phyloP scores from a whole-genome alignment of 2,329 filamentous ascomycete genomes.

The Penicillium sp. region DNA sequence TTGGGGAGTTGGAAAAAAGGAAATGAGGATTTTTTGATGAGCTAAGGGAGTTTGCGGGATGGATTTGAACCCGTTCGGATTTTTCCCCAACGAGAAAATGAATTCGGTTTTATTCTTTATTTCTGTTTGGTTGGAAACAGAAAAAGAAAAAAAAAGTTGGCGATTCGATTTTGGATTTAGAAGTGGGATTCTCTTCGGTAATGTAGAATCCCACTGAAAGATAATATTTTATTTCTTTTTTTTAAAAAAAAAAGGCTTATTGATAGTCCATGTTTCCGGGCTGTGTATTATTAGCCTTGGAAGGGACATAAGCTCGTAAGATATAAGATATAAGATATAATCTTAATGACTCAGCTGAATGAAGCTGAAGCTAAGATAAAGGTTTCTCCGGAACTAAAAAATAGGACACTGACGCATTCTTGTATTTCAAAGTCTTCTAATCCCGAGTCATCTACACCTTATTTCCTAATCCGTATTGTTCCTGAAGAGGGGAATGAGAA shows the following conservation, averaged over 20 bases:
- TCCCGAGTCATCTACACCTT: neutral
- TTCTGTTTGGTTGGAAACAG: neutral
- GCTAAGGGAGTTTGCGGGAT: conserved; percentile 38
- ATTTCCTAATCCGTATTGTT: neutral
- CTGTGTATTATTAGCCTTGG: neutral
- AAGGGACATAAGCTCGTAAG: neutral
- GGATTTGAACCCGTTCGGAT: conserved; percentile 16
- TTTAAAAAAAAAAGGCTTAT: neutral
- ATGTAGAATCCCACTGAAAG: neutral
- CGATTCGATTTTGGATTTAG: neutral
- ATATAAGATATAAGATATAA: neutral
- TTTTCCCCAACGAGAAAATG: neutral
- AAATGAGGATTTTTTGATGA: conserved; percentile 25
- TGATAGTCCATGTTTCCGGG: neutral
- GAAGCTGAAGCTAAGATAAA: neutral
- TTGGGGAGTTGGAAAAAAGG: conserved; percentile 13
- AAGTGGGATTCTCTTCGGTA: conserved; percentile 1
- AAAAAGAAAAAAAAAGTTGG: neutral
- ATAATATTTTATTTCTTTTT: no score
- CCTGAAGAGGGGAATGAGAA: neutral
- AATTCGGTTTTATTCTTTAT: neutral
- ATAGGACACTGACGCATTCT: neutral
- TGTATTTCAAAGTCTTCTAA: neutral
- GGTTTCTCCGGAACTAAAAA: neutral
- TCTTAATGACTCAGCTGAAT: neutral